Evolutionary conservation across 2,329 filamentous ascomycete species (phyloP), one percentile per base, ranked within the genome.

Genomic region (Verticillium tricorpus): DNA sequence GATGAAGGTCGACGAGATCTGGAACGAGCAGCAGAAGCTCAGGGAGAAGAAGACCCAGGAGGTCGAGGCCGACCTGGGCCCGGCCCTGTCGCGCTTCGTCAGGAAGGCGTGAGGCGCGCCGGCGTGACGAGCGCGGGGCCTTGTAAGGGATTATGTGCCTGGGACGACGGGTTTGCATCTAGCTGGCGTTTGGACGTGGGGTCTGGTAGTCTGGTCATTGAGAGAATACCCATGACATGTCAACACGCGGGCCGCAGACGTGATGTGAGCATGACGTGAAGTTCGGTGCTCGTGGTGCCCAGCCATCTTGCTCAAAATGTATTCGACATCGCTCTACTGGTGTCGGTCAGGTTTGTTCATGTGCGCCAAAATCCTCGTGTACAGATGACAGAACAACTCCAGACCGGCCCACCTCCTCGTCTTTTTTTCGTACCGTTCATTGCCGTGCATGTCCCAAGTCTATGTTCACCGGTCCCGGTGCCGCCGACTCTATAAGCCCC

Each of bases 21-120:
- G 89, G 80, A 87, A 89, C 67, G 86, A 89, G 74, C 86, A 86
- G 74, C 85, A 89, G 68, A 84, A 88, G 73, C 85, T 88, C 70
- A 88, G 83, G 70, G 78, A 89, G 68, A 83, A 86, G 70, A 84
- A 85, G 77, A 77, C 79, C 57, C 71, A 86, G 71, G 86, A 91
- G 74, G 82, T 83, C 67, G 84, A 90, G 74, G 84, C 83, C 62
- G 89, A 94, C 67, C 80, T 97, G 67, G 95, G 95, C 0, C 93
- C 94, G 64, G 92, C 93, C 57, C 77, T 99, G 73, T 89, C 87
- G 62, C 85, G 95, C 68, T 99, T 99, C 78, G 92, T 88, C 17
- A 87, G 85, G 74, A 93, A 89, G 76, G 85, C 85, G 62, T 84
- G 78, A 72, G 59, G 60, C 40, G 56, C 57, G 57, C 40, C 11